These are phyloP conservation scores for Pisolithus marmoratus DNA, from an alignment of 768 basidiomycete species.

Conservation along the genomic window DNA sequence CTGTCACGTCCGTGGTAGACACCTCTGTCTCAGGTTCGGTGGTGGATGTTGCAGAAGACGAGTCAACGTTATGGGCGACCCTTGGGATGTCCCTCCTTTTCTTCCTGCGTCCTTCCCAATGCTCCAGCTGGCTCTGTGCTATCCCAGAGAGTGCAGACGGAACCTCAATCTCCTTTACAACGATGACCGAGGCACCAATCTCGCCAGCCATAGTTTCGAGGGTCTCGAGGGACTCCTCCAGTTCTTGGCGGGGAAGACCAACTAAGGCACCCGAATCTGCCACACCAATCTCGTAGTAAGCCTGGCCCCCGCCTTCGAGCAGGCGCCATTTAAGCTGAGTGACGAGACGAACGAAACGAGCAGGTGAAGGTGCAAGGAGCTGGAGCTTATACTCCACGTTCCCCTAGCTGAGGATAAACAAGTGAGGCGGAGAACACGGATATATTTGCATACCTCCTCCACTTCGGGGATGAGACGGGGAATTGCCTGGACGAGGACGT, in stretches of 20 bases:
- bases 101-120: slow-evolving; percentile 35
- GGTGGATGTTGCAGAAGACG: slow-evolving; percentile 29
- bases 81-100: slow-evolving; percentile 25
- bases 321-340: slow-evolving; percentile 96
- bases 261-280: slow-evolving; percentile 85
- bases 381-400: slow-evolving; percentile 96
- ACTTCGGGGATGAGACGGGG: slow-evolving; percentile 73
- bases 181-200: slow-evolving; percentile 86
- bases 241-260: slow-evolving; percentile 66
- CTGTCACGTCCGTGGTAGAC: slow-evolving; percentile 32
- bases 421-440: not conserved
- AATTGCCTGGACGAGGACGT: slow-evolving; percentile 31
- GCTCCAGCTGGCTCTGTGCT: slow-evolving; percentile 26
- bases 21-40: slow-evolving; percentile 37
- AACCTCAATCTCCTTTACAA: slow-evolving; percentile 85
- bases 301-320: slow-evolving; percentile 77
- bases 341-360: slow-evolving; percentile 77
- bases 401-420: slow-evolving; percentile 39
- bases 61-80: slow-evolving; percentile 16
- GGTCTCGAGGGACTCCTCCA: slow-evolving; percentile 79
- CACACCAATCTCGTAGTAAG: slow-evolving; percentile 79
- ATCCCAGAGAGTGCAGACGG: slow-evolving; percentile 42
- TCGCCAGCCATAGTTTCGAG: slow-evolving; percentile 93
- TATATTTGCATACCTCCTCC: slow-evolving; percentile 44
- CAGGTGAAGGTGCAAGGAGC: slow-evolving; percentile 69